Percentiles rank a stretch among this genome's conserved stretches.
Conservation (phyloP, 805 yeast genomes). For the Lachancea cidri region DNA sequence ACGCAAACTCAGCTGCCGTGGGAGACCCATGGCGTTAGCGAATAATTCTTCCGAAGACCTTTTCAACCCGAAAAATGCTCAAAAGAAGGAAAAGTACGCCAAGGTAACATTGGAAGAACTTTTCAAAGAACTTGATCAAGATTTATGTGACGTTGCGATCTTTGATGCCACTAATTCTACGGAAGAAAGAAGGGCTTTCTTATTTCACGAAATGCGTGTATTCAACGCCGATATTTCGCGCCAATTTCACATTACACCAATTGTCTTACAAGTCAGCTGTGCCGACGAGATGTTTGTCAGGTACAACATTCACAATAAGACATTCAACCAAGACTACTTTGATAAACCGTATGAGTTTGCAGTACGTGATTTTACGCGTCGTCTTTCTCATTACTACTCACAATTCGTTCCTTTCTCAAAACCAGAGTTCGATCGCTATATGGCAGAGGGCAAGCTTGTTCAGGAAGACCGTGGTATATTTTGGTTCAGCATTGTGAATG, state of each 20-base stretch:
- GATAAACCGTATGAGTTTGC: slow-evolving; percentile 48
- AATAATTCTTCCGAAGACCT: slow-evolving; percentile 36
- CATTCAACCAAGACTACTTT: slow-evolving; percentile 56
- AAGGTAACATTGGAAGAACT: slow-evolving; percentile 44
- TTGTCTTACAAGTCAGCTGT: slow-evolving; percentile 58
- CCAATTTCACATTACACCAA: slow-evolving; percentile 37
- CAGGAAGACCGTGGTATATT: slow-evolving; percentile 16
- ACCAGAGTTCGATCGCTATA: slow-evolving; percentile 18
- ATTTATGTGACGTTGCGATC: slow-evolving; percentile 48
- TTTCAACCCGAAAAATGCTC: slow-evolving; percentile 38
- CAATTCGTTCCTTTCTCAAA: slow-evolving; percentile 27
- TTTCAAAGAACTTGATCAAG: slow-evolving; percentile 38
- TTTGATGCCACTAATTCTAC: slow-evolving; percentile 60
- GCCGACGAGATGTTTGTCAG: slow-evolving; percentile 45
- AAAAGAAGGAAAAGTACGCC: slow-evolving; percentile 48
- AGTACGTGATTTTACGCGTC: slow-evolving; percentile 51
- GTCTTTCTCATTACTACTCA: slow-evolving; percentile 46
- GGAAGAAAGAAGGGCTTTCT: slow-evolving; percentile 34
- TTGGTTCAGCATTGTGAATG: slow-evolving; percentile 19
- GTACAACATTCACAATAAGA: slow-evolving; percentile 60
- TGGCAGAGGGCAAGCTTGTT: slow-evolving; percentile 9
- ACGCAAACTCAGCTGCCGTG: slow-evolving; percentile 44
- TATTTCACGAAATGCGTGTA: slow-evolving; percentile 21
- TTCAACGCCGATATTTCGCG: slow-evolving; percentile 12
- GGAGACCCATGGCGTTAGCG: slow-evolving; percentile 23